phyloP scores from a whole-genome alignment of 495 filamentous ascomycete species.

The Aspergillus avenaceus region DNA sequence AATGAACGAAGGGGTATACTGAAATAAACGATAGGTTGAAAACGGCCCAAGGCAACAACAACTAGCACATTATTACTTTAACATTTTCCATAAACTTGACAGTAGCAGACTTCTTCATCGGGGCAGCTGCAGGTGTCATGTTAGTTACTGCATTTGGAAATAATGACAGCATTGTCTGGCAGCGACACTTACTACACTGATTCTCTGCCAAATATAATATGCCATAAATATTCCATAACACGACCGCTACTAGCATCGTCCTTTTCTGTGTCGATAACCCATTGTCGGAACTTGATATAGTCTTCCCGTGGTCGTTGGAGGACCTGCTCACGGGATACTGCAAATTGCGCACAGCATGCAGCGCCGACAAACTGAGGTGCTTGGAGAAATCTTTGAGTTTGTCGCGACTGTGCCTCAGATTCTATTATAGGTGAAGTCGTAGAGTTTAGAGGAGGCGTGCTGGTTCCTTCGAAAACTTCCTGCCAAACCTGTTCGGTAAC shows the following conservation, averaged over 20 bases:
- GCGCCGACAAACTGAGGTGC: conserved; percentile 36
- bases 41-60: background rate
- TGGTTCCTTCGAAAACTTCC: conserved; percentile 51
- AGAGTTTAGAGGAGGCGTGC: conserved; percentile 44
- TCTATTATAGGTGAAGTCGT: conserved; percentile 22
- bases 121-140: conserved; percentile 33
- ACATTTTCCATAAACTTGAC: conserved; percentile 46
- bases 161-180: background rate
- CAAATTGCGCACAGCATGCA: conserved; percentile 69
- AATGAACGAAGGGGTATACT: too few species aligned
- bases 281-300: conserved; percentile 61
- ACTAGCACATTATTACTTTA: conserved; percentile 17
- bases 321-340: conserved; percentile 48
- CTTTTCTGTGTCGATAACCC: conserved; percentile 58
- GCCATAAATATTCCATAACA: conserved; percentile 75
- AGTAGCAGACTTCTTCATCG: conserved; percentile 44
- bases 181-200: conserved; percentile 37
- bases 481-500: conserved; percentile 49
- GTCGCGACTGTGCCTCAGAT: background rate
- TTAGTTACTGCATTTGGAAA: background rate
- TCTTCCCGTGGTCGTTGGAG: conserved; percentile 50
- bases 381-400: conserved; percentile 17
- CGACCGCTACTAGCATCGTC: conserved; percentile 61
- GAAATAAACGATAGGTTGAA: too few species aligned
- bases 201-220: conserved; percentile 56